Conservation (phyloP, 2,329 filamentous ascomycete genomes). For the Trichoderma simmonsii region DNA sequence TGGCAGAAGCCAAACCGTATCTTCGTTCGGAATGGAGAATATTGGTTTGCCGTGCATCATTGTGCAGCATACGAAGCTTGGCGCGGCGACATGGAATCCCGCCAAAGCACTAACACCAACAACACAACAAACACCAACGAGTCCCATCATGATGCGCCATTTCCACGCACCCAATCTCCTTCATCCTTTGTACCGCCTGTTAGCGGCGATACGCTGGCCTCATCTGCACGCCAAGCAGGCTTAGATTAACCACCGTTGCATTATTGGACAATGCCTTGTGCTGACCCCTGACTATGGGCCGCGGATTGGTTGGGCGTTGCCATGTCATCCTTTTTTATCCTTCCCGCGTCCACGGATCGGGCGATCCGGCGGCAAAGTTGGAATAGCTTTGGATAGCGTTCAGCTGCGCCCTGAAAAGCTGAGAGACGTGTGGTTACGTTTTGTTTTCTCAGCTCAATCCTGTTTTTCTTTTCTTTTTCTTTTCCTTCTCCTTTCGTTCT, state of each 20-base stretch:
- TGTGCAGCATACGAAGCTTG: conserved; percentile 15
- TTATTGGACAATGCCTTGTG: not conserved
- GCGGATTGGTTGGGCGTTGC: conserved; percentile 3
- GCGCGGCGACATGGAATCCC: not conserved
- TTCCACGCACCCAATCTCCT: not conserved
- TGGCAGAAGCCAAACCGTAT: not conserved
- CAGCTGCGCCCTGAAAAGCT: conserved; percentile 17
- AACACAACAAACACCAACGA: not conserved
- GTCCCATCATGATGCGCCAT: not conserved
- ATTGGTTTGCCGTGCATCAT: not conserved
- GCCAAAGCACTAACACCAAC: not conserved
- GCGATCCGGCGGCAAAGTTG: conserved; percentile 14
- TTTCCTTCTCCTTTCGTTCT: not conserved
- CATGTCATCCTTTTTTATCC: not conserved
- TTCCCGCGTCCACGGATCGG: conserved; percentile 12
- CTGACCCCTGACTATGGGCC: conserved; percentile 2
- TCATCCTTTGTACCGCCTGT: not conserved
- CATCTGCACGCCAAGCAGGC: conserved; percentile 7
- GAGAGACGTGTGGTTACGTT: not conserved
- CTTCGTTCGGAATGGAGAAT: not conserved
- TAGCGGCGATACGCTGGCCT: not conserved
- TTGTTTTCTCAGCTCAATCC: not conserved
- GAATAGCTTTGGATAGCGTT: conserved; percentile 1
- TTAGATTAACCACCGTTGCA: conserved; percentile 6
- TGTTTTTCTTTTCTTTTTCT: not conserved